A percentile compares a stretch with the other conserved stretches of the same genome.
These are phyloP conservation scores for Aaosphaeria arxii DNA, from an alignment of 2,329 filamentous ascomycete genomes.

Conservation along the genomic window DNA sequence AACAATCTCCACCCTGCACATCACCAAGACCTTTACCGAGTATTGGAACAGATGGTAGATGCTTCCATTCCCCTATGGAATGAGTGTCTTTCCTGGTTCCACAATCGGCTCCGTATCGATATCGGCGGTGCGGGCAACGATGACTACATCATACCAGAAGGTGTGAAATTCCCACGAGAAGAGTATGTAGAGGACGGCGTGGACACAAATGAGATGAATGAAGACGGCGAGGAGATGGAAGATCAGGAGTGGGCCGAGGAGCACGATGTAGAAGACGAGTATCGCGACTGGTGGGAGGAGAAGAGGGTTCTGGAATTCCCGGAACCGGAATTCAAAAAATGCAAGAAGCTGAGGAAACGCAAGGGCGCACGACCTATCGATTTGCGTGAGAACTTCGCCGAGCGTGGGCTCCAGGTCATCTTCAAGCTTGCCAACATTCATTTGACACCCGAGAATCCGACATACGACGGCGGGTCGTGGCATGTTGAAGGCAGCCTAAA, in stretches of 20 bases:
- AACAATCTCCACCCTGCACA: slow-evolving; percentile 50
- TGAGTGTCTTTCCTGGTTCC: slow-evolving; percentile 6
- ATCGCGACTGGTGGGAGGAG: background rate
- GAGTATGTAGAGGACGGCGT: background rate
- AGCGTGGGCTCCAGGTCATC: slow-evolving; percentile 55
- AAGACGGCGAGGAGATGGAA: background rate
- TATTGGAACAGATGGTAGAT: slow-evolving; percentile 44
- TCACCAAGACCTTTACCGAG: slow-evolving; percentile 39
- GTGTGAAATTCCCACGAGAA: background rate
- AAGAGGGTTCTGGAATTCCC: background rate
- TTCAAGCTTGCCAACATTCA: slow-evolving; percentile 59
- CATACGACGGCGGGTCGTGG: slow-evolving; percentile 53
- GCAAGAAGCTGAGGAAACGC: background rate
- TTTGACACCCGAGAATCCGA: slow-evolving; percentile 55
- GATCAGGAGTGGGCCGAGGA: background rate
- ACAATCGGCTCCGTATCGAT: slow-evolving; percentile 1
- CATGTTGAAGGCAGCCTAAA: slow-evolving; percentile 48
- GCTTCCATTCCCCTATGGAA: slow-evolving; percentile 46
- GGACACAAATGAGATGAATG: background rate
- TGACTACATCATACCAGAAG: background rate
- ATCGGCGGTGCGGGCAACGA: background rate
- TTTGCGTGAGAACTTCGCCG: background rate
- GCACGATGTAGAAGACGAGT: background rate
- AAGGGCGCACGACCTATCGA: background rate
- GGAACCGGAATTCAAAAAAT: background rate